Base-by-base conservation (phyloP, 805 yeast species). In the Yamadazyma kitorensis region DNA sequence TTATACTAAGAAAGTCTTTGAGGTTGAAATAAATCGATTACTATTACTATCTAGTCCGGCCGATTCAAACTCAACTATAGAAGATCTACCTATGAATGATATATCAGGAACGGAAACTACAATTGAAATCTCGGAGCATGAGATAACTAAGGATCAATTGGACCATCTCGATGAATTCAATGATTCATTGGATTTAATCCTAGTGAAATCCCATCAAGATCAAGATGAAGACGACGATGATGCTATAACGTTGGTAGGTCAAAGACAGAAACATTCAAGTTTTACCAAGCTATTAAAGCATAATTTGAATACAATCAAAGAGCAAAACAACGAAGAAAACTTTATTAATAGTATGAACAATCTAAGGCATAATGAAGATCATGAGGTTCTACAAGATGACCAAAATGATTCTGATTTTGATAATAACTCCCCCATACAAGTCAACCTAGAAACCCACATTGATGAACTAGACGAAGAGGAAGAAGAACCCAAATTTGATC, bases 281-380 rank as follows among this genome's bases (percentile, higher is more conserved):
- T n/a, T 29, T 22, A 10, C 7, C 10, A 15, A 14, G 10, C 6
- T 29, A 5, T 20, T 19, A n/a, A 20, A 12, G 7, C 21, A 7
- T 8, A 20, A 29, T 12, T 6, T n/a, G 17, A 6, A n/a, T 8
- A 16, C 16, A 27, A 17, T 7, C 6, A 30, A 17, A 16, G 32
- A 29, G 21, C 12, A 33, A 27, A 21, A 14, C 13, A 33, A 36
- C 16, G 37, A 34, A 16, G 41, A 37, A 10, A 26, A 40, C 5
- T 57, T 57, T 41, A 48, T 59, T 12, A 36, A 37, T 10, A 50
- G 56, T 21, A 32, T 55, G 19, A 44, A 48, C 30, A 59, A 59
- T 35, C 33, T 59, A 29, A 37, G 64, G 17, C 65, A 59, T 31
- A 59, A 59, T 34, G 64, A 57, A 28, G 39, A 32, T 9, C 39